Conservation (phyloP, 306 rosid species). For the Trichosanthes cucumerina region DNA sequence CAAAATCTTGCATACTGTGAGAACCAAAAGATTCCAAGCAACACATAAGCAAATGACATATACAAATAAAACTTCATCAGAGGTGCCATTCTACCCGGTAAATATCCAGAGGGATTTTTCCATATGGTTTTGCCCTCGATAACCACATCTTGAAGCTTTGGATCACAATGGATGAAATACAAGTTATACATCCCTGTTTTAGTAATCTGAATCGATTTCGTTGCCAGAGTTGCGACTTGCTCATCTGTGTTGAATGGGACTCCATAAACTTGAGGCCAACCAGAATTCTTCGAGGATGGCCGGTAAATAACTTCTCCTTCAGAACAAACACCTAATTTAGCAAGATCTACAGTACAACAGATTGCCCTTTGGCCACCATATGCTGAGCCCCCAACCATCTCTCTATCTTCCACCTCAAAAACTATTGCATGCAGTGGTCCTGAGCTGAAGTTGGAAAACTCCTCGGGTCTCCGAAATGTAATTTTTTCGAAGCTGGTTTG, state of each 20-base stretch:
- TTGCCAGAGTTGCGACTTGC: slow-evolving; percentile 39
- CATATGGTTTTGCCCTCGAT: slow-evolving; percentile 88
- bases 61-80: slow-evolving; percentile 73
- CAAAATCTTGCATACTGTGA: slow-evolving; percentile 83
- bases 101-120: slow-evolving; percentile 86
- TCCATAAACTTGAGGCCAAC: slow-evolving; percentile 79
- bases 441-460: slow-evolving; percentile 63
- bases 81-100: slow-evolving; percentile 99
- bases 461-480: slow-evolving; percentile 51
- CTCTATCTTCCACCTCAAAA: slow-evolving; percentile 96
- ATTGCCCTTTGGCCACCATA: slow-evolving; percentile 99
- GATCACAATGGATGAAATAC: slow-evolving; percentile 90
- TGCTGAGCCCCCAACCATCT: slow-evolving; percentile 87
- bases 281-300: slow-evolving; percentile 44
- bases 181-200: slow-evolving; percentile 94
- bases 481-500: slow-evolving; percentile 75
- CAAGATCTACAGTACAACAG: slow-evolving; percentile 88
- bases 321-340: slow-evolving; percentile 70
- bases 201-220: slow-evolving; percentile 46
- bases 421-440: slow-evolving; percentile 63
- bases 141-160: slow-evolving; percentile 52
- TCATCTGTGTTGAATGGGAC: slow-evolving; percentile 47
- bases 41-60: slow-evolving; percentile 81
- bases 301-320: slow-evolving; percentile 82
- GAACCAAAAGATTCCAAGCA: slow-evolving; percentile 89